Evolutionary conservation across 2,329 filamentous ascomycete species (phyloP), one percentile per base, ranked within the genome.

Genomic region (Truncatella angustata): DNA sequence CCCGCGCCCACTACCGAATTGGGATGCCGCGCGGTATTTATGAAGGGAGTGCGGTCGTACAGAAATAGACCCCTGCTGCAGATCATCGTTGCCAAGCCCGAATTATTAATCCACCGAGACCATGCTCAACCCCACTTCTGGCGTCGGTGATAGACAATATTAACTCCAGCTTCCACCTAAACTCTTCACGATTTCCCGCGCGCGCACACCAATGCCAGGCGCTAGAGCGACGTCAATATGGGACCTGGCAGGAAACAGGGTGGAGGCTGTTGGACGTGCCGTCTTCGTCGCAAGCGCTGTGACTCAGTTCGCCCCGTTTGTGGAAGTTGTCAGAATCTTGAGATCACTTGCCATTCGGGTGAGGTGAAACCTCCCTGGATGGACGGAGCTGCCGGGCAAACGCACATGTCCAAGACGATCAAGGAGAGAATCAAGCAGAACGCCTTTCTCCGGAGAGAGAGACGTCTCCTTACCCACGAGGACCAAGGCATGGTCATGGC

Each of bases 231-330:
- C n/a, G 11, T 40, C 37, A 40, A 20, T 40, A 45, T 45, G 42
- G 14, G 20, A 24, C 21, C 42, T 32, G 23, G 42, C 6, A 26
- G 42, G 7, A 45, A 28, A 32, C 49, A 51, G 42, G 42, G 42
- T 14, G 37, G n/a, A 21, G 37, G 37, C 37, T 45, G 42, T 23
- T 45, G 42, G 42, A 45, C 42, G 21, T 45, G 42, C 42, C 42
- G 42, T 18, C 26, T 45, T 7, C 42, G 42, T n/a, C 21, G 42
- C 23, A 45, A 45, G 42, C 21, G 26, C 23, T 45, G 42, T 32
- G 42, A 45, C 12, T 26, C 9, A 14, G 21, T 14, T 23, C 42
- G 28, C 12, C 42, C 42, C 7, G 11, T 28, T 18, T 45, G 42
- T 14, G n/a, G 26, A 20, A 26, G 21, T 18, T 45, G 42, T 14